A percentile compares a stretch with the other conserved stretches of the same genome.
phyloP scores from a whole-genome alignment of 768 basidiomycete species.

The Rickenella mellea region DNA sequence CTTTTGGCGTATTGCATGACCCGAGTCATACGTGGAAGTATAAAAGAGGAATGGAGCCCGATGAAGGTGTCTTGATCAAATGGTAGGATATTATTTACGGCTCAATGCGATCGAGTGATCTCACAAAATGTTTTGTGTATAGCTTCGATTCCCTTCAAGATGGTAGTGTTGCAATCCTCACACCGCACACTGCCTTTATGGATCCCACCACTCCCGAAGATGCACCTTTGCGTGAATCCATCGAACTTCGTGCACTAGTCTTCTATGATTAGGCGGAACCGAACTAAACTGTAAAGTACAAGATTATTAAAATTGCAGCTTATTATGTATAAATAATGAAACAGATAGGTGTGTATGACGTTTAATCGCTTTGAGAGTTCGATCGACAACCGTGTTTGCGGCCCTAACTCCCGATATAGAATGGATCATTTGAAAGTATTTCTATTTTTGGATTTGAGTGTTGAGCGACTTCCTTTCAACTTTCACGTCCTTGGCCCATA shows the following conservation, averaged over 20 bases:
- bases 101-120: background rate
- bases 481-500: too few species aligned
- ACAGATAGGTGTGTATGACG: too few species aligned
- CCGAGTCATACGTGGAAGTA: constrained; percentile 46
- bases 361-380: too few species aligned
- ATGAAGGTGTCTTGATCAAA: constrained; percentile 44
- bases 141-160: constrained; percentile 26
- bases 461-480: too few species aligned
- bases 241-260: constrained; percentile 54
- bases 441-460: too few species aligned
- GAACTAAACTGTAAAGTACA: too few species aligned
- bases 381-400: too few species aligned
- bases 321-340: too few species aligned
- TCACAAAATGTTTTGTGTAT: background rate
- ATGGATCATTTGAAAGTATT: too few species aligned
- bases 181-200: constrained; percentile 55
- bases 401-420: too few species aligned
- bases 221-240: constrained; percentile 43
- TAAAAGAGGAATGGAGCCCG: constrained; percentile 32
- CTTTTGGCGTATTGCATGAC: constrained; percentile 34
- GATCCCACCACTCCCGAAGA: constrained; percentile 44
- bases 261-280: constrained; percentile 60
- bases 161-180: constrained; percentile 41
- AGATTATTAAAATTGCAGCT: too few species aligned
- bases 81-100: constrained; percentile 25